Evolutionary conservation across 805 yeast species (phyloP).

Genomic region (Wickerhamiella allomyrinae): DNA sequence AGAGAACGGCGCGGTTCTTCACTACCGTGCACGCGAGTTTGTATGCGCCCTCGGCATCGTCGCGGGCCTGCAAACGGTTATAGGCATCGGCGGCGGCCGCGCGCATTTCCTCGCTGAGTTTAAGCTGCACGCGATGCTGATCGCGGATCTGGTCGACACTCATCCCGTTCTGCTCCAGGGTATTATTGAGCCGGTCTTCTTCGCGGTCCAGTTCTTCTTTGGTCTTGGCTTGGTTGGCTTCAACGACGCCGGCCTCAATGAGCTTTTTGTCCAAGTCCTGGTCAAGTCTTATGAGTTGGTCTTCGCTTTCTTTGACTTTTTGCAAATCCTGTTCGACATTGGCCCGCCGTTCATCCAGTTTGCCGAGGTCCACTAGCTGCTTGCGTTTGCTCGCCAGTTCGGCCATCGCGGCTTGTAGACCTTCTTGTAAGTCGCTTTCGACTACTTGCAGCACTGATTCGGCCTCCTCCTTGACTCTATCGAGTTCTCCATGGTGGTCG

Average conservation of each 20-base stretch:
- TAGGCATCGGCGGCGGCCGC: background rate
- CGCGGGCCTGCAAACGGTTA: background rate
- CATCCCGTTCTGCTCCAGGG: background rate
- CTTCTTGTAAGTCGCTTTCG: background rate
- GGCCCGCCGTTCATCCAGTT: background rate
- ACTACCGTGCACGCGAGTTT: background rate
- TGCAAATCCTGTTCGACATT: background rate
- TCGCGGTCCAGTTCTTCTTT: background rate
- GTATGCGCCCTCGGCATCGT: background rate
- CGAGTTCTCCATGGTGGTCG: background rate
- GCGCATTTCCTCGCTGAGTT: background rate
- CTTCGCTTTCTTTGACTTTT: background rate
- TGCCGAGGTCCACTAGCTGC: background rate
- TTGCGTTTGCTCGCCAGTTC: background rate
- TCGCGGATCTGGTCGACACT: background rate
- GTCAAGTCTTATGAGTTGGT: background rate
- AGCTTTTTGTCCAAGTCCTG: background rate
- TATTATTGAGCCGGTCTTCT: background rate
- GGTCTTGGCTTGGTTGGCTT: background rate
- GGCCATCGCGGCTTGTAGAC: background rate
- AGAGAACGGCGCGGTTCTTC: background rate
- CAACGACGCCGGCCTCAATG: background rate
- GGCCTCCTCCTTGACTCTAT: background rate
- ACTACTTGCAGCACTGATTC: background rate
- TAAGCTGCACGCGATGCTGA: background rate